Conservation (phyloP, 1,284 basidiomycete species). For the Amylostereum chailletii region DNA sequence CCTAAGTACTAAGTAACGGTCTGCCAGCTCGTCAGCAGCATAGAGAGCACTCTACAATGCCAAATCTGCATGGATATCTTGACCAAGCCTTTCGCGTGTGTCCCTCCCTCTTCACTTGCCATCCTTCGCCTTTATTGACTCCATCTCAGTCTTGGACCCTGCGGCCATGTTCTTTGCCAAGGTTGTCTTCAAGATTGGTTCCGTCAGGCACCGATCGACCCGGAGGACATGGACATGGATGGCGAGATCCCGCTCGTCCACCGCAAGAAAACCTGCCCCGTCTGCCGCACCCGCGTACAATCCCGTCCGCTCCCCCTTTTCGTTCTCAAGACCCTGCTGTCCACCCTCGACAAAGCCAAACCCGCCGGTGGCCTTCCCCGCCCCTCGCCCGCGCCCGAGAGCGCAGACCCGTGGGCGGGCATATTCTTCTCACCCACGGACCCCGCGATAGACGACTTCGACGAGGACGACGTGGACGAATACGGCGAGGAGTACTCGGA, state of each 20-base stretch:
- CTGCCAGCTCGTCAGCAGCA: slow-evolving; percentile 39
- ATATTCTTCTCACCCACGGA: slow-evolving; percentile 42
- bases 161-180: slow-evolving; percentile 64
- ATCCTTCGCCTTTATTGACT: not conserved
- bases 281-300: slow-evolving; percentile 50
- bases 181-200: slow-evolving; percentile 70
- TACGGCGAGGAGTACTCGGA: slow-evolving; percentile 12
- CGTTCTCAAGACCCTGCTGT: slow-evolving; percentile 50
- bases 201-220: slow-evolving; percentile 46
- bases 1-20: slow-evolving; percentile 2
- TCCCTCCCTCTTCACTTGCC: slow-evolving; percentile 9
- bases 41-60: slow-evolving; percentile 55
- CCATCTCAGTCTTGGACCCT: slow-evolving; percentile 49
- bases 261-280: slow-evolving; percentile 62
- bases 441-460: slow-evolving; percentile 25
- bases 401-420: slow-evolving; percentile 56
- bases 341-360: slow-evolving; percentile 37
- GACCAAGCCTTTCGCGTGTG: slow-evolving; percentile 55
- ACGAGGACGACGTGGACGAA: slow-evolving; percentile 17
- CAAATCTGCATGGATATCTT: slow-evolving; percentile 70
- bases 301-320: slow-evolving; percentile 59
- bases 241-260: slow-evolving; percentile 40
- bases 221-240: slow-evolving; percentile 47
- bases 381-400: slow-evolving; percentile 19
- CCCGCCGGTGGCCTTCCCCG: slow-evolving; percentile 16